These are phyloP conservation scores for Isoetes taiwanensis DNA, from an alignment of 75 land plant species.

Conservation along the genomic window DNA sequence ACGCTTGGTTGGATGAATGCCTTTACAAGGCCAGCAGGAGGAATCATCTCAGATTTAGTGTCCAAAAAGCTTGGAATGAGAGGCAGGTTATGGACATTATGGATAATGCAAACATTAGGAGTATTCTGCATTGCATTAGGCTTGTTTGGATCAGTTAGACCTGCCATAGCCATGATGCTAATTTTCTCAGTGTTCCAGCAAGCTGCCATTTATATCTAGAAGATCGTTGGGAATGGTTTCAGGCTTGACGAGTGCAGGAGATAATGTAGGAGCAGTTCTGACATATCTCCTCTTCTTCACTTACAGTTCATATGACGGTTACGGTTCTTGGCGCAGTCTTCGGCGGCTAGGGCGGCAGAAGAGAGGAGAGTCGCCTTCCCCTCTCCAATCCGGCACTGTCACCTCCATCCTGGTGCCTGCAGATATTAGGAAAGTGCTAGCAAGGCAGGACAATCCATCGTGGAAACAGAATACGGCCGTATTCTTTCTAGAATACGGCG, in stretches of 20 bases:
- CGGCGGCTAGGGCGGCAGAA: no score
- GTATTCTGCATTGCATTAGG: conserved; percentile 52
- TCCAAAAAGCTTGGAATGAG: conserved; percentile 52
- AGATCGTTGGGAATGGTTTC: conserved; percentile 52
- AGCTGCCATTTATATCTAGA: conserved; percentile 30
- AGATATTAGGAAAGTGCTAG: no score
- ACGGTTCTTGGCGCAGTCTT: no score
- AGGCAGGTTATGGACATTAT: conserved; percentile 61
- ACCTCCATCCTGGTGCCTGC: no score
- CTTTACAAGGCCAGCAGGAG: conserved; percentile 56
- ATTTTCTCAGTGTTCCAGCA: conserved; percentile 67
- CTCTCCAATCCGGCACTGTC: no score
- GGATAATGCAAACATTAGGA: conserved; percentile 63
- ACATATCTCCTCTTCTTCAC: conserved; percentile 62
- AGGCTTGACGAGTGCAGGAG: conserved; percentile 63
- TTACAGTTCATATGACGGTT: no score
- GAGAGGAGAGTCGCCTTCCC: no score
- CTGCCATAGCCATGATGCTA: conserved; percentile 47
- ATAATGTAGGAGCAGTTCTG: conserved; percentile 46
- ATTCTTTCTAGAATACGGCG: no score
- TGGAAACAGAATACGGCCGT: no score
- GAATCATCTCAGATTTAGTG: conserved; percentile 34
- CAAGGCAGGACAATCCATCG: no score
- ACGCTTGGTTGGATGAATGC: conserved; percentile 53
- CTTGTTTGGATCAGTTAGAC: conserved; percentile 20